Evolutionary conservation across 192 early-diverging fungal species (phyloP), one percentile per base, ranked within the genome.

Genomic region (Coemansia sp.): DNA sequence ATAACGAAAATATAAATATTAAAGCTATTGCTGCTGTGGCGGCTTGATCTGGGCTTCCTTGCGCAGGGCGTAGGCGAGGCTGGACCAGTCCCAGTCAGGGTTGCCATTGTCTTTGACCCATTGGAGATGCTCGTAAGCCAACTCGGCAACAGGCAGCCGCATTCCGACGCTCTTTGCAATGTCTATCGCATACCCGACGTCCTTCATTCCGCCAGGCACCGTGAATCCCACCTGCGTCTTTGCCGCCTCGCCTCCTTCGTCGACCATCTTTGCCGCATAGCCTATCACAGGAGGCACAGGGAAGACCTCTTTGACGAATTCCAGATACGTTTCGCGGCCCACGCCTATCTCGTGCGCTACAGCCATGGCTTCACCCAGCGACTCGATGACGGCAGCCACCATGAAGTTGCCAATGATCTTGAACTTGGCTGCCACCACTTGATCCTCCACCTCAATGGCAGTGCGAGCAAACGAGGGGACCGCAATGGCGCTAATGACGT

Each of bases 351-450:
- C 81, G 39, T 88, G 86, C 0, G 87, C 87, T 1, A 91, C 78
- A 0, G 84, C 87, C 45, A 88, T 60, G 6, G 86, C 91, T 59
- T 92, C 89, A 0, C 88, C 86, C 9, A 92, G 48, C 4, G 87
- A 60, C 69, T 92, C 89, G 20, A 89, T 63, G 5, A 81, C 69
- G 2, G 84, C 68, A 0, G 71, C 72, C 24, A 92, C 72, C 60
- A 92, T 84, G 48, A 87, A 92, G 61, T 92, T 92, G 57, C 89
- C 89, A 39, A 86, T 59, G 10, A 92, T 73, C 61, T 92, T 92
- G 68, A 89, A 86, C 2, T 67, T 67, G 4, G 83, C 74, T 1
- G 86, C 88, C 0, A 64, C 41, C 11, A 59, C 53, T 1, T 76
- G 75, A 56, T 89, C 79, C 2, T 72, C 48, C 6, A 87, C 87